Conservation (phyloP, 805 yeast genomes). For the Candida ficus region DNA sequence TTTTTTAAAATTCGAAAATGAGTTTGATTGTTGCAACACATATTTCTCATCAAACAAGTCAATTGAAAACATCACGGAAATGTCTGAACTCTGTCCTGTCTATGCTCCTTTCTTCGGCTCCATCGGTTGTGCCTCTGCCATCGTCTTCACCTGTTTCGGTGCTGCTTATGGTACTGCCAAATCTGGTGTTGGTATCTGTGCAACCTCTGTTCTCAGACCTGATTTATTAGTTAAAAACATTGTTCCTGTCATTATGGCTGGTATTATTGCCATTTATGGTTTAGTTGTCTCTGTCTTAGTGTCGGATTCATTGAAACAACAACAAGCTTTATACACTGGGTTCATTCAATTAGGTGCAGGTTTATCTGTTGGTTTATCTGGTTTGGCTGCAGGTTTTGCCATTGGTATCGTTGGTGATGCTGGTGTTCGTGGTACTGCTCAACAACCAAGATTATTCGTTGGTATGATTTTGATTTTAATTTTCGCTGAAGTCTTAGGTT, state of each 20-base stretch:
- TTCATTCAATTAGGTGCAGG: constrained; percentile 99
- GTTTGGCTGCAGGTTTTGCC: constrained; percentile 98
- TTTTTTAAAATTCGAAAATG: neutral
- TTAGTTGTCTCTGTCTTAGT: constrained; percentile 93
- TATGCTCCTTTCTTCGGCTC: constrained; percentile 94
- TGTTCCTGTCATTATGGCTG: constrained; percentile 98
- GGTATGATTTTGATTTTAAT: constrained; percentile 98
- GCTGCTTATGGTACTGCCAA: constrained; percentile 99
- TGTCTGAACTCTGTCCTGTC: constrained; percentile 30
- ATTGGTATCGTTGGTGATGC: constrained; percentile 99
- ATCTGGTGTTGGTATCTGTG: constrained; percentile 99
- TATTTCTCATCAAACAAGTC: neutral
- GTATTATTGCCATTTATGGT: constrained; percentile 98
- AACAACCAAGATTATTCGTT: constrained; percentile 96
- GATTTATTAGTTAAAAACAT: constrained; percentile 89
- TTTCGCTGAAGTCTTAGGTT: constrained; percentile 98
- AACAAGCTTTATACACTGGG: constrained; percentile 93
- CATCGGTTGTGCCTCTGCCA: constrained; percentile 99
- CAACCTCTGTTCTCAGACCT: constrained; percentile 96
- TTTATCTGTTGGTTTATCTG: constrained; percentile 92
- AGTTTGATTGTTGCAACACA: neutral
- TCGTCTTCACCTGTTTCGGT: constrained; percentile 97
- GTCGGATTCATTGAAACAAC: constrained; percentile 81
- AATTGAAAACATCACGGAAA: neutral
- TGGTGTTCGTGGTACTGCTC: constrained; percentile 98